Conservation (phyloP, 192 early-diverging fungal species). For the Coemansia sp. region DNA sequence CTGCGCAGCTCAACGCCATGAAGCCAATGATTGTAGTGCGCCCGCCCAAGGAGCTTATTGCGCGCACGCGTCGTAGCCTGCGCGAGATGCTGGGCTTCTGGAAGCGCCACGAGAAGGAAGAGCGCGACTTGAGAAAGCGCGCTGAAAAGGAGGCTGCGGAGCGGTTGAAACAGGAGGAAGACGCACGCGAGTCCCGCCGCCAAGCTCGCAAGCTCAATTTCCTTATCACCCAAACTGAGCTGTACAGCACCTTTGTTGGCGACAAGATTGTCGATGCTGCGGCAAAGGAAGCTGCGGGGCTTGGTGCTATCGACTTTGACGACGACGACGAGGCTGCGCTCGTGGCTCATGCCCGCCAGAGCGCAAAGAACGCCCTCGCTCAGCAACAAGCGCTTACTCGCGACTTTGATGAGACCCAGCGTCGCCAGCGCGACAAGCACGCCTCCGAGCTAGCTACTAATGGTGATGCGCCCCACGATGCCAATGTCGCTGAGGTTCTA, state of each 20-base stretch:
- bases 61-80: slow-evolving; percentile 64
- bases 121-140: slow-evolving; percentile 82
- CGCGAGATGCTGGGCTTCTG: slow-evolving; percentile 85
- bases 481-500: slow-evolving; percentile 54
- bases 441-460: slow-evolving; percentile 5
- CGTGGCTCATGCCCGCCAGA: slow-evolving; percentile 65
- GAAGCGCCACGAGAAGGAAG: slow-evolving; percentile 89
- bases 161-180: slow-evolving; percentile 74
- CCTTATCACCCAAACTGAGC: slow-evolving; percentile 87
- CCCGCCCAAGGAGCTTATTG: slow-evolving; percentile 62
- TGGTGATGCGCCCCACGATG: slow-evolving; percentile 18
- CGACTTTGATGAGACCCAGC: slow-evolving; percentile 64
- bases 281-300: slow-evolving; percentile 11
- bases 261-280: slow-evolving; percentile 63
- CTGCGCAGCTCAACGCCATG: slow-evolving; percentile 34
- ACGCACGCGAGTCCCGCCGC: slow-evolving; percentile 73
- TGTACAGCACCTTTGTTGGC: slow-evolving; percentile 90
- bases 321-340: slow-evolving; percentile 70
- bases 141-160: slow-evolving; percentile 87
- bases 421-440: slow-evolving; percentile 39
- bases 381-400: slow-evolving; percentile 65
- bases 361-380: slow-evolving; percentile 76
- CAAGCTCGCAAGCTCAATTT: slow-evolving; percentile 91
- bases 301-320: slow-evolving; percentile 78
- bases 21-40: slow-evolving; percentile 29